Conservation (phyloP, 192 early-diverging fungal genomes). For the Paraglomus occultum region DNA sequence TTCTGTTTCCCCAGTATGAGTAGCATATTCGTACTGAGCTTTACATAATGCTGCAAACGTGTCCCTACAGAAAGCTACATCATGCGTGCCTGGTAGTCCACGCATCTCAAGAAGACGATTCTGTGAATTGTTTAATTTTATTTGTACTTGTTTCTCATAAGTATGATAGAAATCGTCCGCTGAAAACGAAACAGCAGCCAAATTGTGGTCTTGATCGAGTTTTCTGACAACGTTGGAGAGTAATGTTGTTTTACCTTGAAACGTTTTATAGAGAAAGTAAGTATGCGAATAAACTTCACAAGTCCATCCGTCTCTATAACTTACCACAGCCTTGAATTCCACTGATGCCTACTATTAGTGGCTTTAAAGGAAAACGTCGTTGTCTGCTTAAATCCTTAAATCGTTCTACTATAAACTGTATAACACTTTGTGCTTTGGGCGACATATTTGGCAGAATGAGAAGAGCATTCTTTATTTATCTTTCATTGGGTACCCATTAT, state of each 20-base stretch:
- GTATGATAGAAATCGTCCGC: constrained; percentile 88
- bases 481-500: no score
- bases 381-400: no score
- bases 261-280: constrained; percentile 5
- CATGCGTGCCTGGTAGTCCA: constrained; percentile 91
- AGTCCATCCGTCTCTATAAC: constrained; percentile 13
- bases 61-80: constrained; percentile 59
- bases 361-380: constrained; percentile 14
- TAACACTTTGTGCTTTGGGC: no score
- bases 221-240: constrained; percentile 31
- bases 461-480: no score
- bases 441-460: no score
- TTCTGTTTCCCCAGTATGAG: neutral
- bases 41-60: constrained; percentile 50
- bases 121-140: constrained; percentile 39
- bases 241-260: constrained; percentile 12
- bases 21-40: constrained; percentile 23
- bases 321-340: constrained; percentile 81
- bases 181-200: constrained; percentile 63
- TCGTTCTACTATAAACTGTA: no score
- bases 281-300: constrained; percentile 18
- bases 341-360: constrained; percentile 72
- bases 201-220: constrained; percentile 37
- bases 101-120: constrained; percentile 80
- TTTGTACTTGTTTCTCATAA: constrained; percentile 55